These are phyloP conservation scores for Eucalyptus pauciflora DNA, from an alignment of 345 rosid species.

Conservation along the genomic window DNA sequence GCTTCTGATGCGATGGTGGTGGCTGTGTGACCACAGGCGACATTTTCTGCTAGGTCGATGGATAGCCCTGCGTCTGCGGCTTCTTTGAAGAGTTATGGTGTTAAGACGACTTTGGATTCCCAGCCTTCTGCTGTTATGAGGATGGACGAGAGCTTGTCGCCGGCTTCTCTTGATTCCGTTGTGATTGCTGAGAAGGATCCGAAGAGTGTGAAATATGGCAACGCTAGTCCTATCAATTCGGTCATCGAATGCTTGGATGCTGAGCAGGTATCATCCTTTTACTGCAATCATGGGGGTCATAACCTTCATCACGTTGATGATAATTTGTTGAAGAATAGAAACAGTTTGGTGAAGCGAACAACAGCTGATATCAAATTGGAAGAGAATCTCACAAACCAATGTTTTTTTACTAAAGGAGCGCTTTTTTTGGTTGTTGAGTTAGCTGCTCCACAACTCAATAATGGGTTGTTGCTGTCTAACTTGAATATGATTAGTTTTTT, in stretches of 20 bases:
- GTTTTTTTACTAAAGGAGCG: neutral
- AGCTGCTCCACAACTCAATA: neutral
- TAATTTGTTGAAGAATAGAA: neutral
- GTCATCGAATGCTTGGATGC: constrained; percentile 86
- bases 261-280: constrained; percentile 45
- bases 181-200: constrained; percentile 69
- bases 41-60: constrained; percentile 41
- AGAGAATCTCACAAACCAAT: neutral
- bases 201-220: constrained; percentile 35
- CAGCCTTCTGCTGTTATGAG: constrained; percentile 40
- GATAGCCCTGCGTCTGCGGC: constrained; percentile 52
- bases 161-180: constrained; percentile 79
- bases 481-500: neutral
- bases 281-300: neutral
- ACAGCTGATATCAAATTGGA: neutral
- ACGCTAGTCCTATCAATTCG: constrained; percentile 54
- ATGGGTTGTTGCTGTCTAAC: neutral
- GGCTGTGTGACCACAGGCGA: constrained; percentile 11
- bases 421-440: neutral
- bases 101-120: constrained; percentile 30
- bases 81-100: constrained; percentile 44
- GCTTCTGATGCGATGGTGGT: neutral
- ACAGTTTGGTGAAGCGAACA: neutral
- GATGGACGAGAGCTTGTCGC: constrained; percentile 72
- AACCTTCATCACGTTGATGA: neutral